Evolutionary conservation across 306 rosid genomes (phyloP).

Genomic region (Ochetophila trinervis): DNA sequence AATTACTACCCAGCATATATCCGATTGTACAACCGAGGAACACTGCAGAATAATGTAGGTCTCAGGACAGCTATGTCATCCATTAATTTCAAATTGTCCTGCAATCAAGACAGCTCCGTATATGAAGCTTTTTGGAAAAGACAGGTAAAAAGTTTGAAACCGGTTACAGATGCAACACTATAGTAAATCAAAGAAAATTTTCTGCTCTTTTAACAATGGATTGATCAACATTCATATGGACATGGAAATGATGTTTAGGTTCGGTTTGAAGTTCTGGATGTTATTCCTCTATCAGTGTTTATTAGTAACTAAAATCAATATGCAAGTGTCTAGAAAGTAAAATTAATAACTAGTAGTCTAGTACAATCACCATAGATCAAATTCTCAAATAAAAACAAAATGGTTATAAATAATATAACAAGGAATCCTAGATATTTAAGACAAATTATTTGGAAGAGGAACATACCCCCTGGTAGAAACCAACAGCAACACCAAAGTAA

Average conservation of each 20-base stretch:
- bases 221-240: background rate
- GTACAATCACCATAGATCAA: too few species aligned
- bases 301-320: background rate
- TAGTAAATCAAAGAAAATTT: background rate
- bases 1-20: conserved; percentile 76
- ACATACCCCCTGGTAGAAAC: conserved; percentile 90
- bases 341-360: background rate
- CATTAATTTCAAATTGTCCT: conserved; percentile 84
- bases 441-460: conserved; percentile 8
- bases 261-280: background rate
- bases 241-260: background rate
- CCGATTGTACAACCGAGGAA: conserved; percentile 86
- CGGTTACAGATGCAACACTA: background rate
- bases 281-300: background rate
- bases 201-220: background rate
- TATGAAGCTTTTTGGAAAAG: conserved; percentile 22
- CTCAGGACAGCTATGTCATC: conserved; percentile 72
- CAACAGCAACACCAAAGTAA: conserved; percentile 70
- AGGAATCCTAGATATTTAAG: background rate
- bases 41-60: conserved; percentile 87
- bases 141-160: conserved; percentile 7
- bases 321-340: background rate
- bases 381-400: too few species aligned
- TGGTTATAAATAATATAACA: background rate
- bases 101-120: conserved; percentile 25